Conservation (phyloP, 2,329 filamentous ascomycete species). For the Ascocoryne sarcoides region DNA sequence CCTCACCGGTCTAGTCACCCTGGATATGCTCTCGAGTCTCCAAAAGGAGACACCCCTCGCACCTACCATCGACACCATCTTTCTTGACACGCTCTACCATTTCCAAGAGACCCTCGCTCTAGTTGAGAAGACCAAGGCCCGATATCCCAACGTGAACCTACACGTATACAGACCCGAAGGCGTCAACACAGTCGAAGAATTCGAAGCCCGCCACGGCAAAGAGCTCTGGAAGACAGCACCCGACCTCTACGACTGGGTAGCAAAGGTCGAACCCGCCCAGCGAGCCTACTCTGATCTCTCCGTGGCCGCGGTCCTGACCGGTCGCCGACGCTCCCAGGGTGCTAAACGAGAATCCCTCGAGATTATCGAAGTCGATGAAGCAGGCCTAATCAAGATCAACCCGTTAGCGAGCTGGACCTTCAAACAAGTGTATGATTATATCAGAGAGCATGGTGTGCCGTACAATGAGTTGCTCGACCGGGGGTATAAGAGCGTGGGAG, state of each 20-base stretch:
- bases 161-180: conserved; percentile 87
- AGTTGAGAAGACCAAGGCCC: conserved; percentile 62
- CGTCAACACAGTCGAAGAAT: conserved; percentile 62
- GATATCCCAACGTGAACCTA: conserved; percentile 70
- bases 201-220: conserved; percentile 73
- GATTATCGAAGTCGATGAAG: conserved; percentile 83
- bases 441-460: conserved; percentile 77
- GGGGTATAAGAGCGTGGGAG: conserved; percentile 97
- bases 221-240: conserved; percentile 77
- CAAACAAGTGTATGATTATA: conserved; percentile 78
- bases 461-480: conserved; percentile 87
- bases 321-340: conserved; percentile 83
- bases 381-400: conserved; percentile 93
- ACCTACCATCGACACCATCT: conserved; percentile 58
- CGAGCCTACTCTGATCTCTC: conserved; percentile 81
- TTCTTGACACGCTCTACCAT: conserved; percentile 78
- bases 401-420: conserved; percentile 93
- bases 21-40: conserved; percentile 79
- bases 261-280: conserved; percentile 94
- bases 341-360: conserved; percentile 84
- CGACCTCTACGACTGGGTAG: conserved; percentile 91
- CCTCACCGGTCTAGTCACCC: conserved; percentile 68
- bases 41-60: conserved; percentile 52
- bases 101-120: conserved; percentile 69
- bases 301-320: conserved; percentile 86